Conservation (phyloP, 2,329 filamentous ascomycete genomes). For the Lecanosticta acicola region DNA sequence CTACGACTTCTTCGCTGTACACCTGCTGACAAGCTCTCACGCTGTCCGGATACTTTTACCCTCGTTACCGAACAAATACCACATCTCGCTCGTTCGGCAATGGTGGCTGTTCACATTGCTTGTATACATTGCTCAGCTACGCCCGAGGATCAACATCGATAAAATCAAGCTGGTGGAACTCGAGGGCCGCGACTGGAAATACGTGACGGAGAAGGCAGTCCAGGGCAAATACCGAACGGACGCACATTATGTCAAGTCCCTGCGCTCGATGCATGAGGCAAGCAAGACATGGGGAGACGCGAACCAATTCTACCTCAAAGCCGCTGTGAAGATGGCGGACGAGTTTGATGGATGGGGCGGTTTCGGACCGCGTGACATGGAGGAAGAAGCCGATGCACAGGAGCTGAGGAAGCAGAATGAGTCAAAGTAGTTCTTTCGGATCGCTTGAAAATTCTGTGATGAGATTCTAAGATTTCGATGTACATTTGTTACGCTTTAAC, state of each 20-base stretch:
- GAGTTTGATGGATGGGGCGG: constrained; percentile 66
- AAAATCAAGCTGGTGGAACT: constrained; percentile 56
- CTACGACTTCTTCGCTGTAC: constrained; percentile 79
- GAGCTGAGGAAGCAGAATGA: constrained; percentile 5
- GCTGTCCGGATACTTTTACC: constrained; percentile 83
- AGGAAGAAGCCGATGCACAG: constrained; percentile 13
- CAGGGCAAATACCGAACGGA: constrained; percentile 64
- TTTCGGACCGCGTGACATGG: constrained; percentile 31
- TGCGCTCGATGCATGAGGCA: constrained; percentile 67
- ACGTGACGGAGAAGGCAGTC: constrained; percentile 66
- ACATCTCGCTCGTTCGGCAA: constrained; percentile 68
- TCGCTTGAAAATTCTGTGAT: background rate
- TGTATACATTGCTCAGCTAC: constrained; percentile 68
- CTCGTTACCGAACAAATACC: constrained; percentile 64
- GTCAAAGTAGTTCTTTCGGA: background rate
- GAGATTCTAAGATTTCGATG: constrained; percentile 12
- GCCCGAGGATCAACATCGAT: constrained; percentile 66
- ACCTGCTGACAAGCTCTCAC: constrained; percentile 78
- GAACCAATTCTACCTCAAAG: constrained; percentile 59
- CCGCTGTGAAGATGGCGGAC: constrained; percentile 66
- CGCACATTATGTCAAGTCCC: constrained; percentile 79
- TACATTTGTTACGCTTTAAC: constrained; percentile 1
- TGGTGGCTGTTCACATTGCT: constrained; percentile 84
- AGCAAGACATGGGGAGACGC: constrained; percentile 69
- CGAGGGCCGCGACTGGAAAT: constrained; percentile 67